Base-by-base conservation (phyloP, 768 basidiomycete genomes). In the Leucocoprinus sp. region DNA sequence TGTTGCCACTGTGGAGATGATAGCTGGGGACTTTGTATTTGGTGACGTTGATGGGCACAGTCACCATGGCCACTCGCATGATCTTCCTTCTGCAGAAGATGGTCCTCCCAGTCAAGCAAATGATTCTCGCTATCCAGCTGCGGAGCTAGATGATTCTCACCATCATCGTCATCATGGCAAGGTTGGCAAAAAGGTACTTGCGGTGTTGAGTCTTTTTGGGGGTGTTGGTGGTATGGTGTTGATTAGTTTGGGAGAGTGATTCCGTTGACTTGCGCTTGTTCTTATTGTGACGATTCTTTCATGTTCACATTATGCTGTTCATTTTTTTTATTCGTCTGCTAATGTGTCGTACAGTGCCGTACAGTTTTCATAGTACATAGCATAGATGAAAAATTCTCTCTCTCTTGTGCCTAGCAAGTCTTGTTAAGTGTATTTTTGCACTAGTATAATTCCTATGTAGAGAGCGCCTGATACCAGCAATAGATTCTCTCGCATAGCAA, bases 1-100 rank as follows among this genome's bases (percentile, higher is more conserved):
- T 54, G 87, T 82, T 0, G 76, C 82, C 8, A 84, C 80, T 8
- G 85, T 90, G 5, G 88, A 90, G 69, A 90, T 91, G 83, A 75
- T 91, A 42, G 87, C 84, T 0, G 87, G 77, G 2, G 87, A 91
- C 60, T 89, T 90, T 52, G 83, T 90, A 34, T 82, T 84, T 63
- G 83, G 86, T 29, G 77, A 77, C 49, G 69, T 71, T 34, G 56
- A 66, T 53, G 60, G 64, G 35, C 61, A 64, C 38, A 57, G 60
- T 45, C 59, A 50, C n/a, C 44, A 47, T 50, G 56, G 50, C 2
- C 51, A 45, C 9, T 47, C 46, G n/a, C 46, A 47, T 22, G 38
- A 35, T 14, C 8, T 47, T 9, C 39, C 46, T 27, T 40, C 31
- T 8, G 19, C 27, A 31, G 29, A 23, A 15, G 37, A 35, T 15